Base-by-base conservation (phyloP, 306 rosid genomes). In the Dalbergia cochinchinensis region DNA sequence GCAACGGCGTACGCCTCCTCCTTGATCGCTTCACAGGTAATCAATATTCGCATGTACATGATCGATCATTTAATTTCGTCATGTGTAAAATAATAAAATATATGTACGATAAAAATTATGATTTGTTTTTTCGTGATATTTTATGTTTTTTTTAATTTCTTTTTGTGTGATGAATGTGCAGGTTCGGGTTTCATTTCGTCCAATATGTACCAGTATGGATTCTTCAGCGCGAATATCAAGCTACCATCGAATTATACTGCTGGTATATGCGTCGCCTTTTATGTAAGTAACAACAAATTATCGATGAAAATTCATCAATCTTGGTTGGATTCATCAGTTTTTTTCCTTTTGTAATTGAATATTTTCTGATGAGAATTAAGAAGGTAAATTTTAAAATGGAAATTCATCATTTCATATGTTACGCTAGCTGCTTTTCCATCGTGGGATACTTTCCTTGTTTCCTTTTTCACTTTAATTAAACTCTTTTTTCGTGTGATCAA, bases 111-210 rank as follows among this genome's bases (percentile, higher is more conserved):
- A 20, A 41, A 66, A 4, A 18, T 65, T 54, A 4, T 11, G 45
- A 14, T 63, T 44, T 5, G 41, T 78, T 53, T 50, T 33, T 37
- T 2, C 22, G 20, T 42, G 13, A 0, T 18, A 26, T 59, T 16
- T 58, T 50, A 19, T 13, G 7, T 79, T 13, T 35, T 5, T 66
- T 7, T 37, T 31, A 18, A 1, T 64, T 1, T 37, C n/a, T n/a
- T 8, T 12, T 42, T 37, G 0, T 35, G 9, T 83, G 51, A 18
- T 51, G 22, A 53, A 65, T 63, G 91, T 14, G 22, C 26, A 54
- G 99, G 99, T 64, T 87, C 99, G 35, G 99, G 99, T 14, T 96
- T 95, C 81, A 90, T 92, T 39, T 91, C 99, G 7, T 93, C 99
- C 11, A 89, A 67, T 58, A 92, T 86, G 88, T 91, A 96, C 81